Percentiles rank a stretch among this genome's conserved stretches.
These are phyloP conservation scores for Falciphora oryzae DNA, from an alignment of 2,329 filamentous ascomycete species.

Conservation along the genomic window DNA sequence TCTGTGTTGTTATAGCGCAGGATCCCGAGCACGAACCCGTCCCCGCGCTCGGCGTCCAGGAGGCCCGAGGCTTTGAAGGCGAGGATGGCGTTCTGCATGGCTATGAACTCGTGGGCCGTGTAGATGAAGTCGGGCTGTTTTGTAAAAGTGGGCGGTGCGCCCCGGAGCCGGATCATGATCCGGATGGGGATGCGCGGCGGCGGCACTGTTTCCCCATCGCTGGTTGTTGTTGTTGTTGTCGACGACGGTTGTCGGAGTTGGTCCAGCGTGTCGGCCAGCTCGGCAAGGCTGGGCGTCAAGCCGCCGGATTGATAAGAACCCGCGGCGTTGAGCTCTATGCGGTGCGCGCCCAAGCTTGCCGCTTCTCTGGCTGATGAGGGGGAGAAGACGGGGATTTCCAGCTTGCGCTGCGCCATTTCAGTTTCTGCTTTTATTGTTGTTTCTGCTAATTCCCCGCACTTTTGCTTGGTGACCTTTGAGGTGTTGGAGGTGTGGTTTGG, in stretches of 20 bases:
- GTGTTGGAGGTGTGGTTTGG: too few relatives aligned
- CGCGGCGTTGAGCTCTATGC: slow-evolving; percentile 48
- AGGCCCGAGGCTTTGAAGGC: slow-evolving; percentile 31
- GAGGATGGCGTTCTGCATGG: slow-evolving; percentile 36
- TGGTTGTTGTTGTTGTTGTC: neutral
- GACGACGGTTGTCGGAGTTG: neutral
- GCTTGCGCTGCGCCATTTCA: neutral
- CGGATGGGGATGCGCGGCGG: slow-evolving; percentile 35
- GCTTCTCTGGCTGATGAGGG: slow-evolving; percentile 33
- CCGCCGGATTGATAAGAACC: slow-evolving; percentile 46
- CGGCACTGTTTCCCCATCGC: neutral
- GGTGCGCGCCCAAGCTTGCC: slow-evolving; percentile 36
- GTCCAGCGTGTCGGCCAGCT: slow-evolving; percentile 28
- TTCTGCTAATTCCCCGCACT: too few relatives aligned
- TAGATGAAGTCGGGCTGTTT: slow-evolving; percentile 42
- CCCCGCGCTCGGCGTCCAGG: slow-evolving; percentile 35
- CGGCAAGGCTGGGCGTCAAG: slow-evolving; percentile 40
- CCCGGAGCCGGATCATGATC: slow-evolving; percentile 50
- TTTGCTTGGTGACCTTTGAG: too few relatives aligned
- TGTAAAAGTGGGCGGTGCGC: slow-evolving; percentile 21
- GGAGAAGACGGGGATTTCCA: slow-evolving; percentile 52
- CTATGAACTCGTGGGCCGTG: slow-evolving; percentile 32
- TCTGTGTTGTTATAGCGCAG: slow-evolving; percentile 19
- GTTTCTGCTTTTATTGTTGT: too few relatives aligned
- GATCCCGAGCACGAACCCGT: slow-evolving; percentile 53